phyloP scores from a whole-genome alignment of 202 grass and related monocot species.

The Saccharum hybrid region DNA sequence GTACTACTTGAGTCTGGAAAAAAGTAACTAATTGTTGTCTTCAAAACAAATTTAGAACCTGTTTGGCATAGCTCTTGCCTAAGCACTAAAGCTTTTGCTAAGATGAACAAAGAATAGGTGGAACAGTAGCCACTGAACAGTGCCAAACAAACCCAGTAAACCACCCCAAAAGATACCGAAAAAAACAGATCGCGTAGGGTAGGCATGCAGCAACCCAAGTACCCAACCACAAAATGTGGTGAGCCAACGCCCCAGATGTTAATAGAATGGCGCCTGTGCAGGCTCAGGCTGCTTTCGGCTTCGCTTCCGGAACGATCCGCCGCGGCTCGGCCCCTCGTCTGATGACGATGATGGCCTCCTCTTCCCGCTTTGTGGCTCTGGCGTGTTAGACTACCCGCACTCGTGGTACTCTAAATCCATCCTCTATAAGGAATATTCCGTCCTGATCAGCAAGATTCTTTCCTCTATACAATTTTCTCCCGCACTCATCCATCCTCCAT shows the following conservation, averaged over 20 bases:
- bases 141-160: neutral
- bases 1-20: conserved; percentile 12
- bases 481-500: too few species aligned
- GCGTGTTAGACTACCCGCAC: too few species aligned
- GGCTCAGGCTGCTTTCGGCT: conserved; percentile 48
- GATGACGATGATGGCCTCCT: conserved; percentile 10
- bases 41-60: too few species aligned
- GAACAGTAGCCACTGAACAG: neutral
- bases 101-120: neutral
- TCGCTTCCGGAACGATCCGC: conserved; percentile 46
- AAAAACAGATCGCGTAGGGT: neutral
- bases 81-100: too few species aligned
- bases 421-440: too few species aligned
- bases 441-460: too few species aligned
- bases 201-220: too few species aligned
- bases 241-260: neutral
- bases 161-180: too few species aligned
- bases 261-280: conserved; percentile 38
- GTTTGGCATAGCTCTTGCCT: too few species aligned
- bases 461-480: too few species aligned
- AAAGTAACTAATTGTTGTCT: neutral
- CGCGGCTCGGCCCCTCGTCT: conserved; percentile 33
- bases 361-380: conserved; percentile 35
- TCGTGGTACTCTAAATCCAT: too few species aligned
- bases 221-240: neutral